Base-by-base conservation (phyloP, 208 protist species). In the Trypanosoma scelopori region DNA sequence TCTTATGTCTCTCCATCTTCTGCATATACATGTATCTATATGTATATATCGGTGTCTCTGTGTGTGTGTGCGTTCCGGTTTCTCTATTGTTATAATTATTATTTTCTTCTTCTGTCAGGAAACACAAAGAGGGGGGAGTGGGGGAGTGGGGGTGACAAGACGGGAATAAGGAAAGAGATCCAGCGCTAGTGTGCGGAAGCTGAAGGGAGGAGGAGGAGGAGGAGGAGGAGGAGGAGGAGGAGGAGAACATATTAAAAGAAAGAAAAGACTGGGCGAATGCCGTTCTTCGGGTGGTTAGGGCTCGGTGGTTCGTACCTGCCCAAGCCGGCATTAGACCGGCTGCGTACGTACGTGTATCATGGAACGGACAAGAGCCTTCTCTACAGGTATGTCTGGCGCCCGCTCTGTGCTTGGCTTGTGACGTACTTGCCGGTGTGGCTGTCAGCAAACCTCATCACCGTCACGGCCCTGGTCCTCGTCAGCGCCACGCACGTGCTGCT, bases 381-480 rank as follows among this genome's bases (percentile, higher is more conserved):
- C 12, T 95, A 90, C 64, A 75, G 78, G 39, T 76, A 91, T 74
- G 52, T 95, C 51, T 92, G 85, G 79, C 51, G 76, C 3, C 83
- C 87, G 2, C 66, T 92, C 0, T 91, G 80, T 65, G 52, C 48
- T 1, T 11, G 30, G 7, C 53, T 78, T 3, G 87, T 92, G 13
- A 27, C 65, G 0, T 63, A 71, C 42, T 70, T 96, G 0, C 92
- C 90, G 4, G 71, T 79, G 22, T 96, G 86, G 87, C 65, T 95
- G 12, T 74, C 88, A 11, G 78, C 92, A 12, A 96, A 96, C 70
- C 71, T 84, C 0, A 97, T 98, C 51, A 98, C 89, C 5, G 58
- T 97, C 22, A 49, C 65, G 13, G 94, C 88, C 7, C 78, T 98
- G 1, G 43, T 86, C 22, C 73, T 81, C 46, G 85, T 94, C 16